Evolutionary conservation across 768 basidiomycete species (phyloP).

Genomic region (Russula compacta): DNA sequence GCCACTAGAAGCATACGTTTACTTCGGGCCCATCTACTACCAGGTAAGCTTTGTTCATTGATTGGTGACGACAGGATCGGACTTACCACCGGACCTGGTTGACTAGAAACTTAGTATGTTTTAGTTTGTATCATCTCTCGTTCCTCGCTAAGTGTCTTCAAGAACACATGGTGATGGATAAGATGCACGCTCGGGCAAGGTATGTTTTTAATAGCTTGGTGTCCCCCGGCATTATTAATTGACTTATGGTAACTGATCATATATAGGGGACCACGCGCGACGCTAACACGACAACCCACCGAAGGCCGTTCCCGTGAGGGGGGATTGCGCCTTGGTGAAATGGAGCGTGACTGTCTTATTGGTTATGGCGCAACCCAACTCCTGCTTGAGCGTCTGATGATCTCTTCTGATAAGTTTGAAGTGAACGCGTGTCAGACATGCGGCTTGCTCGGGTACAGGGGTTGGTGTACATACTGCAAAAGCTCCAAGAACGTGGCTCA

Average conservation of each 20-base stretch:
- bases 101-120: slow-evolving; percentile 84
- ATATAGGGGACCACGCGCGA: slow-evolving; percentile 85
- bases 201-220: slow-evolving; percentile 24
- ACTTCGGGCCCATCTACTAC: slow-evolving; percentile 98
- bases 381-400: slow-evolving; percentile 94
- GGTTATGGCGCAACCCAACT: slow-evolving; percentile 98
- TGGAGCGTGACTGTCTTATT: slow-evolving; percentile 98
- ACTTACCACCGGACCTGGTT: slow-evolving; percentile 11
- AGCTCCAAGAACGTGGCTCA: slow-evolving; percentile 94
- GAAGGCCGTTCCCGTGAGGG: slow-evolving; percentile 98
- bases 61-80: background rate
- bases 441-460: slow-evolving; percentile 89
- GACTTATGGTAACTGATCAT: background rate
- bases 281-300: slow-evolving; percentile 93
- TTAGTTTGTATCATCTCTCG: background rate
- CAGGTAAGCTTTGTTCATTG: slow-evolving; percentile 47
- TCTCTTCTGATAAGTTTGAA: slow-evolving; percentile 97
- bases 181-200: slow-evolving; percentile 99
- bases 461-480: slow-evolving; percentile 98
- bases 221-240: background rate
- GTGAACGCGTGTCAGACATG: slow-evolving; percentile 93
- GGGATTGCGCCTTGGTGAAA: slow-evolving; percentile 93
- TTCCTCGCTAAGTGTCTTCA: slow-evolving; percentile 11
- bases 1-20: slow-evolving; percentile 92
- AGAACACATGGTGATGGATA: slow-evolving; percentile 99